Conservation (phyloP, 2,329 filamentous ascomycete species). For the Pezizomycotina sp. region DNA sequence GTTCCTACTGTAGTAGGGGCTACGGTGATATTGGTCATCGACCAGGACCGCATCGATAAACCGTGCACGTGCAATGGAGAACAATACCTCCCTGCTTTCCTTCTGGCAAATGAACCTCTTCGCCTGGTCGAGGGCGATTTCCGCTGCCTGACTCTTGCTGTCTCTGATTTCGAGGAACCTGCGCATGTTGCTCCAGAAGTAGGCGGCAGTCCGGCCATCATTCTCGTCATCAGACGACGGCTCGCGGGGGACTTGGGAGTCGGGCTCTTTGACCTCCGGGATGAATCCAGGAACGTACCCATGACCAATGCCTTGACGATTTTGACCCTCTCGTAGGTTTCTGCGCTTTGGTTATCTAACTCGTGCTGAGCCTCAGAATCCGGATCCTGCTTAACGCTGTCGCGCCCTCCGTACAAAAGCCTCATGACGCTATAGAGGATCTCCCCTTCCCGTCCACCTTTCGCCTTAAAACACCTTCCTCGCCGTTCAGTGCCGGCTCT, state of each 20-base stretch:
- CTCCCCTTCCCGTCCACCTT: conserved; percentile 21
- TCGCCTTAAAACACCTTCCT: conserved; percentile 21
- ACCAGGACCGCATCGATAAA: conserved; percentile 13
- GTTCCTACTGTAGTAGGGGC: conserved; percentile 8
- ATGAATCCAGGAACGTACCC: conserved; percentile 51
- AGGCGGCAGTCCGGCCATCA: conserved; percentile 9
- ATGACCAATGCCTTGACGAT: conserved; percentile 63
- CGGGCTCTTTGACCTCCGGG: conserved; percentile 45
- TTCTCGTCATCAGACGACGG: conserved; percentile 11
- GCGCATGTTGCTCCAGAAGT: conserved; percentile 15
- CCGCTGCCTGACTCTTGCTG: conserved; percentile 10
- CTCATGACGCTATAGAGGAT: conserved; percentile 24
- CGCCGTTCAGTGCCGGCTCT: conserved; percentile 20
- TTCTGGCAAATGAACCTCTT: conserved; percentile 7
- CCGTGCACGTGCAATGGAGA: conserved; percentile 11
- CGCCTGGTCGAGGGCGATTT: too few species aligned
- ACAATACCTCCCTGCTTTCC: conserved; percentile 17
- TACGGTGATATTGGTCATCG: conserved; percentile 11
- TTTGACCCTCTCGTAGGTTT: conserved; percentile 52
- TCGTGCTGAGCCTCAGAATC: conserved; percentile 25
- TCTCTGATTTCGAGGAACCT: conserved; percentile 16
- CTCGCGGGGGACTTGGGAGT: conserved; percentile 26
- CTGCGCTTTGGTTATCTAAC: conserved; percentile 42
- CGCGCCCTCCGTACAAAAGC: conserved; percentile 28
- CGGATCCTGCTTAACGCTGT: conserved; percentile 22